phyloP scores from a whole-genome alignment of 2,329 filamentous ascomycete genomes.

The Claviceps fusiformis region DNA sequence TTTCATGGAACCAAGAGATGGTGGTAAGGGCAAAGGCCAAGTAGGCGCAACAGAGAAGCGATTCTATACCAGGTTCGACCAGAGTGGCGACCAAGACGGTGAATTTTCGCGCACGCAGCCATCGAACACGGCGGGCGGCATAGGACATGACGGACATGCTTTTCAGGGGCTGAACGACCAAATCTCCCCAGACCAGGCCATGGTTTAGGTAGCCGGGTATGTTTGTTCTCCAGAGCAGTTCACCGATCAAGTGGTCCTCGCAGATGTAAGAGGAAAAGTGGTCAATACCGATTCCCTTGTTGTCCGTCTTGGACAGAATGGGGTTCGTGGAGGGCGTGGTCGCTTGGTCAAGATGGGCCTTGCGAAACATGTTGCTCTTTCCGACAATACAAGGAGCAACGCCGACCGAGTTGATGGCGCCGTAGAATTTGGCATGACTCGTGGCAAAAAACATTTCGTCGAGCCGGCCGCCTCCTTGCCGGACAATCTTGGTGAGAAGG shows the following conservation, averaged over 20 bases:
- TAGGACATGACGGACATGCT: slow-evolving; percentile 69
- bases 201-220: slow-evolving; percentile 62
- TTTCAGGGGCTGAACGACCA: slow-evolving; percentile 80
- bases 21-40: slow-evolving; percentile 68
- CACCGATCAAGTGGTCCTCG: slow-evolving; percentile 92
- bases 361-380: slow-evolving; percentile 97
- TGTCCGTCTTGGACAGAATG: slow-evolving; percentile 23
- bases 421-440: slow-evolving; percentile 93
- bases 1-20: slow-evolving; percentile 45
- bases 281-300: slow-evolving; percentile 58
- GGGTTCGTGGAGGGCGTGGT: slow-evolving; percentile 37
- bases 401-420: slow-evolving; percentile 85
- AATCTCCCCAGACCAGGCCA: slow-evolving; percentile 68
- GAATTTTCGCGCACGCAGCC: slow-evolving; percentile 89
- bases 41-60: slow-evolving; percentile 69
- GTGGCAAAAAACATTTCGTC: slow-evolving; percentile 94
- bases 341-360: slow-evolving; percentile 71
- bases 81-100: slow-evolving; percentile 81
- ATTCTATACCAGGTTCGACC: slow-evolving; percentile 86
- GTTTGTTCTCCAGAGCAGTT: slow-evolving; percentile 68
- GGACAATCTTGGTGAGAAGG: slow-evolving; percentile 17
- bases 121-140: slow-evolving; percentile 67
- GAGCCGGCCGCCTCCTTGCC: slow-evolving; percentile 60
- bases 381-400: slow-evolving; percentile 89
- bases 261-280: slow-evolving; percentile 94